phyloP scores from a whole-genome alignment of 371 early-diverging fungal genomes.

The Mortierella sp. region DNA sequence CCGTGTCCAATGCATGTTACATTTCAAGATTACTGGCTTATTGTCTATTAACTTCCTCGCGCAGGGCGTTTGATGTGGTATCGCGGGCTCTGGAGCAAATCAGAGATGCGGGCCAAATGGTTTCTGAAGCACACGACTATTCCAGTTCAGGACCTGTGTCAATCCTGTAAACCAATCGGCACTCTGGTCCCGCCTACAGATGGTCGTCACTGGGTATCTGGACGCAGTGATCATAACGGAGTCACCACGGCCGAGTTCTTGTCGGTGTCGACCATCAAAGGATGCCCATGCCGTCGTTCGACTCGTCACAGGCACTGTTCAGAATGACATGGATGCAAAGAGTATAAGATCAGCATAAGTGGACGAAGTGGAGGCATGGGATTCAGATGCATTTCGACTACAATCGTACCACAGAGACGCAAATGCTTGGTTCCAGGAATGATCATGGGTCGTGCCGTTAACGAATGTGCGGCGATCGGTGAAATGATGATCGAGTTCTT shows the following conservation, averaged over 20 bases:
- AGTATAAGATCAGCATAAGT: neutral
- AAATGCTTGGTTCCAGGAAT: constrained; percentile 58
- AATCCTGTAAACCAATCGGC: constrained; percentile 60
- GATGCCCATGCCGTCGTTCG: constrained; percentile 60
- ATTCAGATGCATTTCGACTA: neutral
- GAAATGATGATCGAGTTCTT: constrained; percentile 61
- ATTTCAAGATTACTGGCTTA: no score
- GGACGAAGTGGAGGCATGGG: neutral
- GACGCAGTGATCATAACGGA: constrained; percentile 64
- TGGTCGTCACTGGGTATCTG: constrained; percentile 66
- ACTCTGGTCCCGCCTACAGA: constrained; percentile 65
- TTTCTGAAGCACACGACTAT: constrained; percentile 49
- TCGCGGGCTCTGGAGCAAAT: neutral
- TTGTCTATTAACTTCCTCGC: no score
- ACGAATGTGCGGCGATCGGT: constrained; percentile 68
- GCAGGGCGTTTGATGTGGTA: no score
- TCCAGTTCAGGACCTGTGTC: constrained; percentile 59
- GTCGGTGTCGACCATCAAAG: constrained; percentile 70
- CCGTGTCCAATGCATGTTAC: no score
- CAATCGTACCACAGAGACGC: constrained; percentile 44
- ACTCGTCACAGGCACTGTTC: constrained; percentile 41
- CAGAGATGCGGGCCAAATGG: constrained; percentile 39
- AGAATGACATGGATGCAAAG: neutral
- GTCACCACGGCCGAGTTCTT: constrained; percentile 65
- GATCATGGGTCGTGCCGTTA: constrained; percentile 68